A percentile compares a stretch with the other conserved stretches of the same genome.
Evolutionary conservation across 768 basidiomycete genomes (phyloP).

Genomic region (Agrocybe praecox): DNA sequence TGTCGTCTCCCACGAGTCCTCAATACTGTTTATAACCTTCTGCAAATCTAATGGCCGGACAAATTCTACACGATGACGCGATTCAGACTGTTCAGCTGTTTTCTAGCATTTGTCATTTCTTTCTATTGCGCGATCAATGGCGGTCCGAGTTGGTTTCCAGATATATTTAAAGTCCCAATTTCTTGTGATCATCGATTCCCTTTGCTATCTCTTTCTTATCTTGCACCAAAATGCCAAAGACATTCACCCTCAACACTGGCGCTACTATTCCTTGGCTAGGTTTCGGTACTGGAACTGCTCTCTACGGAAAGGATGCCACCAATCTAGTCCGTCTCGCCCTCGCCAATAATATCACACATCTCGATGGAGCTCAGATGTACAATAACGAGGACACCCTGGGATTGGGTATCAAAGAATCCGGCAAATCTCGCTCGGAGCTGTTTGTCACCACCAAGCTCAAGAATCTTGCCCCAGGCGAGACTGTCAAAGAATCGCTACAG

Average conservation of each 20-base stretch:
- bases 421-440: constrained; percentile 53
- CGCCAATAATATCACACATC: constrained; percentile 56
- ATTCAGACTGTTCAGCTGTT: constrained; percentile 2
- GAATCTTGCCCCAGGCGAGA: constrained; percentile 41
- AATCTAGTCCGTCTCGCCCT: constrained; percentile 48
- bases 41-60: background rate
- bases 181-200: constrained; percentile 5
- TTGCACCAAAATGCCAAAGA: constrained; percentile 26
- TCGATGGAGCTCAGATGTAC: constrained; percentile 68
- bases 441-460: constrained; percentile 66
- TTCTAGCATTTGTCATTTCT: constrained; percentile 2
- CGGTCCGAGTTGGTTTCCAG: background rate
- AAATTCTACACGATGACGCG: background rate
- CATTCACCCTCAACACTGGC: constrained; percentile 58
- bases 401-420: constrained; percentile 49
- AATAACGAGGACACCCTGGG: constrained; percentile 57
- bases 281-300: constrained; percentile 64
- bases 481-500: constrained; percentile 49
- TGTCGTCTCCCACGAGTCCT: background rate
- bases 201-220: constrained; percentile 16
- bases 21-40: background rate
- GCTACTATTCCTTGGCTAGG: constrained; percentile 55
- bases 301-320: constrained; percentile 45
- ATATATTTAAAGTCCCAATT: constrained; percentile 7
- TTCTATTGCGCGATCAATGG: background rate